These are phyloP conservation scores for Quercus rubra DNA, from an alignment of 306 rosid genomes.

Conservation along the genomic window DNA sequence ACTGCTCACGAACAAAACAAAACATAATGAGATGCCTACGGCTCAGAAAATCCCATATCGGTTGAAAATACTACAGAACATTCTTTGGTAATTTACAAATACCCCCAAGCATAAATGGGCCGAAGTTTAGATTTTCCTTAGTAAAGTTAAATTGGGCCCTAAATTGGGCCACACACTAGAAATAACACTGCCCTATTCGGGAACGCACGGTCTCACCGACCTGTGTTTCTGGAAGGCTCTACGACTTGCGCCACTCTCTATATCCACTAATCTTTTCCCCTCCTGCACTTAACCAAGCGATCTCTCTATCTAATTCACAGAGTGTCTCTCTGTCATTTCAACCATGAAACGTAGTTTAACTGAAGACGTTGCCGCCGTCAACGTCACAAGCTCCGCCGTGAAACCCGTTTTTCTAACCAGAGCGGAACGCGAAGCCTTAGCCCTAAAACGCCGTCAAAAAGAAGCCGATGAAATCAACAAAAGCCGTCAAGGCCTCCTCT, in stretches of 20 bases:
- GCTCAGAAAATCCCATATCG: no score
- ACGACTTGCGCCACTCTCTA: neutral
- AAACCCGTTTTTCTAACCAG: slow-evolving; percentile 73
- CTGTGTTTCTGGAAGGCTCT: neutral
- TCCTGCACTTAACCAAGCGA: slow-evolving; percentile 3
- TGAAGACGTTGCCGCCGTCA: slow-evolving; percentile 15
- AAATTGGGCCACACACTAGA: neutral
- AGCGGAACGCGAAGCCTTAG: slow-evolving; percentile 72
- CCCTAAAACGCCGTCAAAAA: slow-evolving; percentile 77
- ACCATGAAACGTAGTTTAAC: slow-evolving; percentile 20
- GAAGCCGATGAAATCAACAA: slow-evolving; percentile 40
- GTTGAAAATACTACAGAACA: no score
- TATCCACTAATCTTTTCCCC: neutral
- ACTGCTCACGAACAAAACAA: no score
- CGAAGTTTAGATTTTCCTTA: no score
- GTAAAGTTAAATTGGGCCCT: no score
- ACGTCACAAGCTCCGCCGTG: neutral
- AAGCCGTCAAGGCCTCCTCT: slow-evolving; percentile 50
- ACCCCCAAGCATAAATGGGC: no score
- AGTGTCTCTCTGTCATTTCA: no score
- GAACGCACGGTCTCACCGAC: neutral
- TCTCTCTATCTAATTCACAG: neutral
- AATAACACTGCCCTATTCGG: neutral
- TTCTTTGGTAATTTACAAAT: no score
- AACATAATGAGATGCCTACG: no score